These are phyloP conservation scores for Rostrohypoxylon terebratum DNA, from an alignment of 495 filamentous ascomycete species.

Conservation along the genomic window DNA sequence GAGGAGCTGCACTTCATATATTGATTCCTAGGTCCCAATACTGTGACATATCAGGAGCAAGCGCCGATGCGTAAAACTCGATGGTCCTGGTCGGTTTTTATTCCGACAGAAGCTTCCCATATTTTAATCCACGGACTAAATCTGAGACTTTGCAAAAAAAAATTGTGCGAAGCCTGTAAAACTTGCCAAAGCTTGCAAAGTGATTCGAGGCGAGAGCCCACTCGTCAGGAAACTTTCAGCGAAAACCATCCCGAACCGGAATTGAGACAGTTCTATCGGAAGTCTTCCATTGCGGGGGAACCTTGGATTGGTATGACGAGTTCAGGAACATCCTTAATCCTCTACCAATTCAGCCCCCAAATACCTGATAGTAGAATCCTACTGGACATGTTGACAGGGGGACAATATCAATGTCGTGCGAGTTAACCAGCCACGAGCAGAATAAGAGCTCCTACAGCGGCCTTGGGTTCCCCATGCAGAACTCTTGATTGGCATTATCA, in stretches of 20 bases:
- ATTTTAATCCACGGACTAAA: slow-evolving; percentile 15
- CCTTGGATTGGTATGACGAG: slow-evolving; percentile 33
- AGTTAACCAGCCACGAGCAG: slow-evolving; percentile 28
- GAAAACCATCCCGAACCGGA: slow-evolving; percentile 37
- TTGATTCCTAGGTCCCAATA: slow-evolving; percentile 33
- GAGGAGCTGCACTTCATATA: slow-evolving; percentile 33
- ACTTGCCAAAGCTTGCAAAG: slow-evolving; percentile 5
- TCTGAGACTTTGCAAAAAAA: slow-evolving; percentile 1
- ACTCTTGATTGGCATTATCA: slow-evolving; percentile 39
- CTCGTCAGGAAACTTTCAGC: slow-evolving; percentile 43
- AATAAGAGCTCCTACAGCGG: slow-evolving; percentile 33
- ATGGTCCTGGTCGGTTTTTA: slow-evolving; percentile 20
- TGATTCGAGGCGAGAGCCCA: slow-evolving; percentile 26
- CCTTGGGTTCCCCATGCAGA: slow-evolving; percentile 31
- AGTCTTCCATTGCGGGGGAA: slow-evolving; percentile 41
- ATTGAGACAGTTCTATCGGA: slow-evolving; percentile 42
- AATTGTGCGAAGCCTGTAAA: no score
- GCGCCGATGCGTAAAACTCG: slow-evolving; percentile 15
- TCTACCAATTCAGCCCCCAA: slow-evolving; percentile 36
- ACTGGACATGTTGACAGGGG: slow-evolving; percentile 24
- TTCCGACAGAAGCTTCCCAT: slow-evolving; percentile 27
- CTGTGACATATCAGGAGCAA: slow-evolving; percentile 34
- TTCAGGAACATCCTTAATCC: slow-evolving; percentile 40
- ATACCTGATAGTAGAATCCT: slow-evolving; percentile 37
- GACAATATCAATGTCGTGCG: slow-evolving; percentile 23